Percentiles rank a stretch among this genome's conserved stretches.
phyloP scores from a whole-genome alignment of 164 flowering plant species.

The Stephania japonica region DNA sequence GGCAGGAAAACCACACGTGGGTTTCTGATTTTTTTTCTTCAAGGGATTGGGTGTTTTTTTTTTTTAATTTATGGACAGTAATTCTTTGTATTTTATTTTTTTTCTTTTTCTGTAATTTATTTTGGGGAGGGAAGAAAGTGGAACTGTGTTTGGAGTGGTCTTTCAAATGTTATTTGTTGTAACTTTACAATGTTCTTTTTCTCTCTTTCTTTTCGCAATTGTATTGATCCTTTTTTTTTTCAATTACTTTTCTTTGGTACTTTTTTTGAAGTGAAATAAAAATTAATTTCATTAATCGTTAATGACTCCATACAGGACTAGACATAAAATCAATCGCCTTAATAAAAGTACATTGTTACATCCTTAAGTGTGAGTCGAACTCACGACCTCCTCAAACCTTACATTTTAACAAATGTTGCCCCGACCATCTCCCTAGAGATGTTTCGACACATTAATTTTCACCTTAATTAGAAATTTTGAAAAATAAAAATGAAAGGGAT shows the following conservation, averaged over 20 bases:
- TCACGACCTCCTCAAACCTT: too few species aligned
- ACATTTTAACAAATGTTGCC: too few species aligned
- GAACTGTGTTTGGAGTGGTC: background rate
- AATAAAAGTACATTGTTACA: too few species aligned
- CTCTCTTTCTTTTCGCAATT: background rate
- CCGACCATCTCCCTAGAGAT: too few species aligned
- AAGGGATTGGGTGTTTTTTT: background rate
- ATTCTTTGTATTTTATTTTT: slow-evolving; percentile 6
- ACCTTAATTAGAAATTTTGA: too few species aligned
- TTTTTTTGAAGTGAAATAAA: too few species aligned
- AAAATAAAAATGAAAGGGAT: too few species aligned
- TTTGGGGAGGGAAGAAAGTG: slow-evolving; percentile 7
- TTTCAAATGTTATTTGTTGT: slow-evolving; percentile 3
- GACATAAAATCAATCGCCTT: too few species aligned
- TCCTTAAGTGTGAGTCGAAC: too few species aligned
- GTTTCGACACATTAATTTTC: too few species aligned
- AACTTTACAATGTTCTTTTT: background rate
- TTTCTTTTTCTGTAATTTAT: background rate
- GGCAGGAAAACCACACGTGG: slow-evolving; percentile 15
- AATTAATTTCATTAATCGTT: too few species aligned
- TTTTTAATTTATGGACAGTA: slow-evolving; percentile 3
- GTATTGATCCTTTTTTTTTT: background rate
- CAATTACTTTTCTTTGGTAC: background rate
- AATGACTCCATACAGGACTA: too few species aligned
- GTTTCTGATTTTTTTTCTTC: background rate